Conservation (phyloP, 768 basidiomycete genomes). For the Russula abietina region DNA sequence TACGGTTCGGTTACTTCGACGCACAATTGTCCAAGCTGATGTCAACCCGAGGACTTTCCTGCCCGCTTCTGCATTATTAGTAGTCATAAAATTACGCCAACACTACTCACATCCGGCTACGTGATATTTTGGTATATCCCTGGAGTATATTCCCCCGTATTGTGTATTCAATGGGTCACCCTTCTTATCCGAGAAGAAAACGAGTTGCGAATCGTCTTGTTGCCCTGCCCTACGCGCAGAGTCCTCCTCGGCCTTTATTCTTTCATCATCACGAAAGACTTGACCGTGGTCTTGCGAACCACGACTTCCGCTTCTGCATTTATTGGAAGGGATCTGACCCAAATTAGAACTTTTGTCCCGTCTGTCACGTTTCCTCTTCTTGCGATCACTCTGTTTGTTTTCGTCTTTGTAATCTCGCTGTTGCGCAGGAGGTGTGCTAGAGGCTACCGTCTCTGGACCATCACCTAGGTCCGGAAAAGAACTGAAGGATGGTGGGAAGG, state of each 20-base stretch:
- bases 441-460: conserved; percentile 20
- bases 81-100: background rate
- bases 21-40: conserved; percentile 12
- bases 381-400: conserved; percentile 31
- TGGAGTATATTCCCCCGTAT: conserved; percentile 20
- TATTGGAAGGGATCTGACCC: conserved; percentile 23
- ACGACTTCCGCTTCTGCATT: conserved; percentile 25
- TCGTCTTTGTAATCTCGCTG: conserved; percentile 25
- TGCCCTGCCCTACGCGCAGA: conserved; percentile 27
- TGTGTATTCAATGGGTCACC: conserved; percentile 23
- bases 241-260: conserved; percentile 34
- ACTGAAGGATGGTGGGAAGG: conserved; percentile 58
- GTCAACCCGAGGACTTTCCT: conserved; percentile 22
- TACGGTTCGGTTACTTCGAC: conserved; percentile 16
- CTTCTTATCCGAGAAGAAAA: conserved; percentile 52
- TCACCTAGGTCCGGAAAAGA: conserved; percentile 63
- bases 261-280: conserved; percentile 30
- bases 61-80: conserved; percentile 23
- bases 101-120: conserved; percentile 19
- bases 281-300: conserved; percentile 9
- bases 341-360: conserved; percentile 5
- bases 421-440: conserved; percentile 14
- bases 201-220: conserved; percentile 29
- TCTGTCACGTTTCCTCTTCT: conserved; percentile 24
- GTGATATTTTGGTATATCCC: conserved; percentile 24